Base-by-base conservation (phyloP, 768 basidiomycete species). In the Kwoniella dendrophila region DNA sequence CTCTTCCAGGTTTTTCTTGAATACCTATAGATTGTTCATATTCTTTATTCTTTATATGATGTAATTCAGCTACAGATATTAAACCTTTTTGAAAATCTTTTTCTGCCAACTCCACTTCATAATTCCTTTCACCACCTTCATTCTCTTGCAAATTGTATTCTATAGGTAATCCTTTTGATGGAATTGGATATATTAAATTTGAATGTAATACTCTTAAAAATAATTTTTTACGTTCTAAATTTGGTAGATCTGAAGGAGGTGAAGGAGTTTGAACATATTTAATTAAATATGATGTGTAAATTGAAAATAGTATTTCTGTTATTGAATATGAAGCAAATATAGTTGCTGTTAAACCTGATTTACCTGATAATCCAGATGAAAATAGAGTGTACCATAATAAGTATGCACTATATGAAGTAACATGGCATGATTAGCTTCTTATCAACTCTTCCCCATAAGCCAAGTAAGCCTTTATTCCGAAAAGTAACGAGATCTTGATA, bases 321-420 rank as follows among this genome's bases (percentile, higher is more conserved):
- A 72, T 32, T 5, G 72, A 61, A 62, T 73, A 76, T 0, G 64
- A 68, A 24, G 72, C 74, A 41, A 76, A 67, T 24, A 76, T 56
- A 20, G 68, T 67, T 1, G 61, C 64, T 27, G 67, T 69, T 8
- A 70, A 54, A 10, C 65, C 69, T 10, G 40, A 51, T 8, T 29
- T 48, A 6, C 36, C 66, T 12, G 50, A 27, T 5, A 62, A 29
- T 8, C 48, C 51, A 3, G 52, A 47, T 6, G 64, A 59, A 51
- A 72, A 38, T 18, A 75, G 56, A 22, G 60, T 58, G 56, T 53
- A 75, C 73, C 73, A 75, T 18, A 70, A 22, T 4, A 75, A 61
- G 51, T 75, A 75, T 10, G 62, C 73, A 48, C 73, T 74, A 27
- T 11, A 36, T 3, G 41, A 36, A 18, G 16, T 20, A 40, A 48